Evolutionary conservation across 1,139 yeast genomes (phyloP), one percentile per base, ranked within the genome.

Genomic region (Candida pseudocylindracea): DNA sequence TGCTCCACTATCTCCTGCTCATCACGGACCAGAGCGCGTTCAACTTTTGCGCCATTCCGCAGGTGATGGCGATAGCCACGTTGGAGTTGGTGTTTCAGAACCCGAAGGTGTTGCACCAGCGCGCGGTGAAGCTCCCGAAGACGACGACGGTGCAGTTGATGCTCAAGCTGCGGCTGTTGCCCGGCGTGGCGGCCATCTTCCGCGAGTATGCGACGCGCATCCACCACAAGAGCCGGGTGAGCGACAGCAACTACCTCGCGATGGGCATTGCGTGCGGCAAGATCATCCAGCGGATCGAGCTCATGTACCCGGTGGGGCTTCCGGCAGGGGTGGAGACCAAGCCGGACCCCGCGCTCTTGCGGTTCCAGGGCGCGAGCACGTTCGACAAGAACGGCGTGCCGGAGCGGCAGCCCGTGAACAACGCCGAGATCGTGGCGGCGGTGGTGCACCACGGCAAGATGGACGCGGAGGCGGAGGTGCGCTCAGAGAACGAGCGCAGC

Each of bases 41-140:
- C 60, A 75, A 73, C 42, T 88, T 88, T 58, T 85, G 96, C 56
- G 85, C 95, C 12, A 88, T 88, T 47, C 98, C 98, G 12, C 98
- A 88, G 54, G 95, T 85, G 27, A 88, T 88, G 98, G 94, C 96
- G 30, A 75, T 88, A 49, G 95, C 96, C 8, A 81, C 96, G 0
- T 60, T 88, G 44, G 85, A 88, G 24, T 61, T 74, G 36, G 78
- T 88, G 30, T 85, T 78, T 60, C 74, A 79, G 49, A 91, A 91
- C 54, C 73, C 74, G 8, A 50, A 59, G 4, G 78, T 88, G 3
- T 67, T 88, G 45, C 20, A 15, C 20, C 66, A 71, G 33, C 51
- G 54, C 29, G 72, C 79, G 45, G 76, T 88, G 39, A 91, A 91
- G 59, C 76, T 91, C 48, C 69, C 96, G 54, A 79, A 80, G 54